Evolutionary conservation across 768 basidiomycete genomes (phyloP).

Genomic region (Mrakia frigida): DNA sequence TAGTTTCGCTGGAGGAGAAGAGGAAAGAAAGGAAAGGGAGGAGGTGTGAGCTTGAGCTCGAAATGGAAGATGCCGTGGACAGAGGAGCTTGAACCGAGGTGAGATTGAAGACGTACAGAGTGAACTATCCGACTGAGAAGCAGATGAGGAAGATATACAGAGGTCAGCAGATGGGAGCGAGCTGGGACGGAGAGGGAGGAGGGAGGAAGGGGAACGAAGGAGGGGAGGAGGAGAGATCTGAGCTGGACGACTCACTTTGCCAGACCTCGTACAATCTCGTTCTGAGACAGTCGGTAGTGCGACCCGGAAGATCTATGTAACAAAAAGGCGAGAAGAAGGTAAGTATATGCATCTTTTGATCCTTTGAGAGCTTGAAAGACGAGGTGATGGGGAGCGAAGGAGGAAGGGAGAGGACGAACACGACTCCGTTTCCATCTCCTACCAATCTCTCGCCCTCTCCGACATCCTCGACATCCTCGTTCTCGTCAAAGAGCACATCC

Average conservation of each 20-base stretch:
- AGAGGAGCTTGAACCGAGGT: not conserved
- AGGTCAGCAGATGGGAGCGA: not conserved
- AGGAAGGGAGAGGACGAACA: not conserved
- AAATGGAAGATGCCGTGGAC: not conserved
- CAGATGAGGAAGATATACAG: not conserved
- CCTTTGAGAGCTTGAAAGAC: not conserved
- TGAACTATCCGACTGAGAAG: conserved; percentile 29
- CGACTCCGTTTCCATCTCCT: not conserved
- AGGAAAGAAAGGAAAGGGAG: not conserved
- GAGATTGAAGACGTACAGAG: conserved; percentile 5
- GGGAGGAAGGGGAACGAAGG: not conserved
- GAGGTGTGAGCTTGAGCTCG: not conserved
- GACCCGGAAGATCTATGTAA: conserved; percentile 48
- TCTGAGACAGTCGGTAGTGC: conserved; percentile 75
- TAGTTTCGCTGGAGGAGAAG: conserved; percentile 49
- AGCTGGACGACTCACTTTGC: conserved; percentile 85
- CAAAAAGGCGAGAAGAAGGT: not conserved
- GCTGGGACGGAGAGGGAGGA: not conserved
- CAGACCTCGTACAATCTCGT: conserved; percentile 75
- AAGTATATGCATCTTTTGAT: not conserved
- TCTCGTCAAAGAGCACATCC: conserved; percentile 20
- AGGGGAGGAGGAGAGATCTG: conserved; percentile 43
- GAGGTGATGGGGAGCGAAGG: too few species aligned
- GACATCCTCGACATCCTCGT: conserved; percentile 7
- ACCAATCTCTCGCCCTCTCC: conserved; percentile 1